These are phyloP conservation scores for Metrosideros polymorpha DNA, from an alignment of 441 rosid species.

Conservation along the genomic window DNA sequence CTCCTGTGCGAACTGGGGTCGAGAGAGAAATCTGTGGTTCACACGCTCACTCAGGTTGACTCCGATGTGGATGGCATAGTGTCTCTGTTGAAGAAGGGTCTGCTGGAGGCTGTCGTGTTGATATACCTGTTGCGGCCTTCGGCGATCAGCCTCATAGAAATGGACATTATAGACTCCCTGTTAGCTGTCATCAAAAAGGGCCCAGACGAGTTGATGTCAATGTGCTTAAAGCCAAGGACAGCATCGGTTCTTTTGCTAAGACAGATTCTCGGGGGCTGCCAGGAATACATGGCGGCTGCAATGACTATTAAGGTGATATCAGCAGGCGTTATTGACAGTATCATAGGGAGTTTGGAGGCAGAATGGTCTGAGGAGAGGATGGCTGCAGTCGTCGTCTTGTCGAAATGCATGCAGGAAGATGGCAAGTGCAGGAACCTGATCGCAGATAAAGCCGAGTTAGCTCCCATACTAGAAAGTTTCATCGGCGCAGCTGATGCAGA, in stretches of 20 bases:
- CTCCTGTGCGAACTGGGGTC: constrained; percentile 58
- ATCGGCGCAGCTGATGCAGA: constrained; percentile 27
- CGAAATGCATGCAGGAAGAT: constrained; percentile 47
- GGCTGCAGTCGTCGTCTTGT: constrained; percentile 45
- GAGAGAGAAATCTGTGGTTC: constrained; percentile 47
- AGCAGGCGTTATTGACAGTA: constrained; percentile 24
- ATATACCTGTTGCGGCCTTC: constrained; percentile 42
- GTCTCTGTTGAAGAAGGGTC: constrained; percentile 56
- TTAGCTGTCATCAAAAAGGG: constrained; percentile 23
- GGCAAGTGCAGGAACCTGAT: constrained; percentile 53
- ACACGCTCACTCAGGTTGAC: constrained; percentile 53
- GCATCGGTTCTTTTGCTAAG: constrained; percentile 43
- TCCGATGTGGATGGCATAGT: constrained; percentile 58
- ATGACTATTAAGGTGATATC: constrained; percentile 27
- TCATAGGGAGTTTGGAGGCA: constrained; percentile 41
- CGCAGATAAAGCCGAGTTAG: constrained; percentile 47
- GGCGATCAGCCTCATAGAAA: constrained; percentile 27
- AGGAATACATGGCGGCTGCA: constrained; percentile 26
- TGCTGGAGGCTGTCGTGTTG: constrained; percentile 52
- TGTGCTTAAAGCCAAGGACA: constrained; percentile 48
- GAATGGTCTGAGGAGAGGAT: constrained; percentile 46
- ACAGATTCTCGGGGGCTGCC: constrained; percentile 29
- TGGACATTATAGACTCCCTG: constrained; percentile 46
- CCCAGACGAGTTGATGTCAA: constrained; percentile 20
- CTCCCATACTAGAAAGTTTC: constrained; percentile 51